Base-by-base conservation (phyloP, 257 asterid species). In the Capsicum baccatum region DNA sequence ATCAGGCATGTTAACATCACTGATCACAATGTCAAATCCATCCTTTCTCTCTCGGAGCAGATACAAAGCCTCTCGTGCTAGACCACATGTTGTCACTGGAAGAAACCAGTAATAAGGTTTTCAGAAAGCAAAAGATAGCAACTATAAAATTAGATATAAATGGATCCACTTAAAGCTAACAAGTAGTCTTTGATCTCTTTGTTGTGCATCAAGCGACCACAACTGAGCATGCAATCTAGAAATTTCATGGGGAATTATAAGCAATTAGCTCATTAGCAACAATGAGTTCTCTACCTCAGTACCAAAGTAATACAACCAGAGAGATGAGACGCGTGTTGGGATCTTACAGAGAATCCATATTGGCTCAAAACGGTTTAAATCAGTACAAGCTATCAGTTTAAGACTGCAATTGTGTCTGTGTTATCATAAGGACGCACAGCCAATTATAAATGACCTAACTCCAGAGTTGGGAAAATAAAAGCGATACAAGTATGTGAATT, bases 1-100 rank as follows among this genome's bases (percentile, higher is more conserved):
- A 84, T 94, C 98, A 3, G 99, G 99, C 99, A 96, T 96, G 90
- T 94, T 95, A 19, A 95, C 99, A 63, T 96, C 99, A 66, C 99
- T 94, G 78, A 96, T 93, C 37, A 96, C 98, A 42, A 96, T 94
- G 89, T 94, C 98, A 16, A 86, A 96, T 33, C 98, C 92, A 54
- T 92, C 95, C 84, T 94, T 94, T 83, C 94, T 86, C 87, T 91
- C 99, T 68, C 98, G 92, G 21, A 96, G 98, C 80, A 92, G 83
- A 89, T 88, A 82, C 81, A 96, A 84, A 52, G 99, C 99, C 62
- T 93, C 96, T 84, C 92, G 88, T 35, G 98, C 99, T 59, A 94
- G 87, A 79, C 91, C 92, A 88, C 98, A 92, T 14, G 93, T 91
- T 13, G 93, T 94, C 17, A 96, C 99, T 96, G 98, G 82, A 90